Base-by-base conservation (phyloP, 1,284 basidiomycete genomes). In the Melampsora americana region DNA sequence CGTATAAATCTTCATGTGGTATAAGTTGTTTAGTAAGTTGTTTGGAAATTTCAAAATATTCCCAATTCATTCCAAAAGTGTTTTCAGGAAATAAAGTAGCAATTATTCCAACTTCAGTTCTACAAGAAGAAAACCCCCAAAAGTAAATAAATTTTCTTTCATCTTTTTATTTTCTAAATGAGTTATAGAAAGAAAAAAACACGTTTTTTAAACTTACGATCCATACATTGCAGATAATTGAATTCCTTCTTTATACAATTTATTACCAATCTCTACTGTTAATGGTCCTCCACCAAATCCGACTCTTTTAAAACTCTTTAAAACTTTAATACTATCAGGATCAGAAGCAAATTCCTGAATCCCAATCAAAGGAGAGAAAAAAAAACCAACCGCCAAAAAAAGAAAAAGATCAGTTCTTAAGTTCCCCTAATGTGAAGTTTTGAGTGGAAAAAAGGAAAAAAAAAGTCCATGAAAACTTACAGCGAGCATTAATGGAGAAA, bases 261-360 rank as follows among this genome's bases (percentile, higher is more conserved):
- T 23, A 66, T 66, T 44, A 18, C 64, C 64, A 11, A 66, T 44
- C 9, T 66, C 64, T 16, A 23, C n/a, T 0, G 23, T 23, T 9
- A 66, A 44, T 18, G 64, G 64, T 5, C 64, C 64, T 5, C 64
- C 64, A 44, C 64, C 64, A 42, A 39, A 66, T 39, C 64, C 64
- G 16, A 66, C 64, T 44, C 64, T 42, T 42, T 66, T 23, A 14
- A 66, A 11, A 14, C 6, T 66, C 23, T 44, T 35, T 12, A 66
- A 30, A 9, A 44, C 6, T 42, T 66, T n/a, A 12, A 66, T 0
- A 11, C 32, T 35, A 20, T 7, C 5, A 16, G 0, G 64, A 32
- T 66, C 32, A 66, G 7, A 7, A 4, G 39, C 7, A 28, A 42
- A 66, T 66, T 66, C 64, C 64, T 66, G n/a, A 35, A 56, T 1